Evolutionary conservation across 2,329 filamentous ascomycete species (phyloP), one percentile per base, ranked within the genome.

Genomic region (Lomentospora prolificans): DNA sequence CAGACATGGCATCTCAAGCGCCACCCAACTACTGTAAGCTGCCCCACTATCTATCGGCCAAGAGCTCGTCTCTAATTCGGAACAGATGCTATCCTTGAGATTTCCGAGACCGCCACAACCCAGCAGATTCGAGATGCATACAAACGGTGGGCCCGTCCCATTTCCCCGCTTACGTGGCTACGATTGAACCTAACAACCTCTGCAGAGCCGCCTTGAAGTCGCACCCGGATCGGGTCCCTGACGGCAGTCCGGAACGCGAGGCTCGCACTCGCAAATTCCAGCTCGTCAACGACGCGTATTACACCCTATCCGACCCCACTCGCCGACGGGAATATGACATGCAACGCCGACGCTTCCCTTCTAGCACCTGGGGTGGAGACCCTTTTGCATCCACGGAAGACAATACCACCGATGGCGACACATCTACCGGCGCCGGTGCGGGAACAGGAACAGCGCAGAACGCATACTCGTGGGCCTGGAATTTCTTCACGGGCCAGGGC

Each of bases 61-160:
- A 60, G 54, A 27, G 17, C 22, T 51, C 53, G 46, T 44, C 58
- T 22, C 46, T 39, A 31, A 56, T 41, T 19, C 55, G 58, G 39
- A 48, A 25, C 60, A 91, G 88, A 92, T 72, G 82, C 80, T 53
- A 80, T 87, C 60, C 84, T 96, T 52, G 86, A 86, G 60, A 71
- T 96, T 58, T 68, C 84, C 53, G 80, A 89, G 33, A 86, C 79
- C 62, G 90, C 92, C 31, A 87, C 84, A 0, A 82, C 85, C 58
- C 84, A 90, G 65, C 87, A 97, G 68, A 86, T 99, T 66, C 87
- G 92, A 63, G 87, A 89, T 77, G 94, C 91, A 53, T 99, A 97
- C 77, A 99, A 99, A 70, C 86, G 87, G 86, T 89, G 65, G 54
- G 67, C 14, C 44, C n/a, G 19, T 22, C 8, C 12, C 36, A 17